Conservation (phyloP, 129 eudicot species). For the Helianthus tuberosus region DNA sequence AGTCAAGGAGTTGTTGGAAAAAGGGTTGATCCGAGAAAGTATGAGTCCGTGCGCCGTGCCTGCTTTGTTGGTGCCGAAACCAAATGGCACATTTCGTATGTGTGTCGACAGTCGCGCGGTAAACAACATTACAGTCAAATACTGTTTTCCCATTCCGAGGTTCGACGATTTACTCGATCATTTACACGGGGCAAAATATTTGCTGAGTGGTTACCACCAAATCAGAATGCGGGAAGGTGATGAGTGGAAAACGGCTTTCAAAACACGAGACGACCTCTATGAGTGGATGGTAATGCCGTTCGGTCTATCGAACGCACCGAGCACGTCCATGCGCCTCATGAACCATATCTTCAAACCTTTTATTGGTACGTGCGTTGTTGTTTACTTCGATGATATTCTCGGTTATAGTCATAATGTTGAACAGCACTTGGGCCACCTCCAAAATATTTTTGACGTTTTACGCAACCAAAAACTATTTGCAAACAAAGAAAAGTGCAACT, state of each 20-base stretch:
- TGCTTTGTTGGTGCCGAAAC: background rate
- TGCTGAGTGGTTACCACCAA: background rate
- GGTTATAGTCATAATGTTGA: background rate
- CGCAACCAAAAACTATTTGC: background rate
- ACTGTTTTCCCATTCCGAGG: background rate
- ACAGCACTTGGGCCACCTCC: background rate
- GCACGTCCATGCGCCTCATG: conserved; percentile 1
- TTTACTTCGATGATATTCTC: background rate
- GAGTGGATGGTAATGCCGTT: background rate
- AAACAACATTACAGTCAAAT: background rate
- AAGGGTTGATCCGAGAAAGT: no score
- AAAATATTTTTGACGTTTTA: background rate
- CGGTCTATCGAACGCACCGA: background rate
- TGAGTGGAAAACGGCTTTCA: background rate
- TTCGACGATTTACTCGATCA: background rate
- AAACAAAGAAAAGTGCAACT: background rate
- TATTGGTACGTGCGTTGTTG: background rate
- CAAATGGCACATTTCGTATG: background rate
- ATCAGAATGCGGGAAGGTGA: no score
- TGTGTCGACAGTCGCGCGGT: background rate
- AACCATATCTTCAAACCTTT: background rate
- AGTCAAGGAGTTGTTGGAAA: no score
- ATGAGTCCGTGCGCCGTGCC: background rate
- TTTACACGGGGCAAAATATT: background rate
- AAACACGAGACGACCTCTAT: background rate